phyloP scores from a whole-genome alignment of 768 basidiomycete genomes.

The Mycena venus region DNA sequence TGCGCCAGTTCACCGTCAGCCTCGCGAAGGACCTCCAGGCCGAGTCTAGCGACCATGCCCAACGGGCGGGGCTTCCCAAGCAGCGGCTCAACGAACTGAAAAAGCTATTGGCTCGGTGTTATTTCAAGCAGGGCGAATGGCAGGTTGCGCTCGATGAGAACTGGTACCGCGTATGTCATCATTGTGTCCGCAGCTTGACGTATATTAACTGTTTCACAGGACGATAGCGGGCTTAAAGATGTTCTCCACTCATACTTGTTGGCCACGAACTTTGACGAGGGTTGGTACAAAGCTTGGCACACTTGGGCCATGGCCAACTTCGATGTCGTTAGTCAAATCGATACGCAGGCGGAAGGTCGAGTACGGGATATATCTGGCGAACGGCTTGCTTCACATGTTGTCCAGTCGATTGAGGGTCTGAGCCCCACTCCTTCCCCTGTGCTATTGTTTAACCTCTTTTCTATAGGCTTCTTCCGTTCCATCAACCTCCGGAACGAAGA shows the following conservation, averaged over 20 bases:
- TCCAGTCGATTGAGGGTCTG: slow-evolving; percentile 88
- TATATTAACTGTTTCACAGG: slow-evolving; percentile 23
- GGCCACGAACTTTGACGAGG: slow-evolving; percentile 90
- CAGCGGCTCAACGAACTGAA: slow-evolving; percentile 78
- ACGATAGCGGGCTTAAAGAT: slow-evolving; percentile 76
- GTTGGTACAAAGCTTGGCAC: slow-evolving; percentile 99
- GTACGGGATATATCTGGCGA: slow-evolving; percentile 70
- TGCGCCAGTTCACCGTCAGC: slow-evolving; percentile 84
- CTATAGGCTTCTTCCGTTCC: slow-evolving; percentile 93
- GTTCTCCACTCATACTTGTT: slow-evolving; percentile 88
- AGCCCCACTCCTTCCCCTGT: slow-evolving; percentile 39
- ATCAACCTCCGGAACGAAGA: slow-evolving; percentile 92
- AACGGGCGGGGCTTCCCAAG: slow-evolving; percentile 68
- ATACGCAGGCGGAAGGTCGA: slow-evolving; percentile 70
- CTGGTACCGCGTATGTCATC: slow-evolving; percentile 77
- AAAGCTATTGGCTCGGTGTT: slow-evolving; percentile 91
- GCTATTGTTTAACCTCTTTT: background rate
- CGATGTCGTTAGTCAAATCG: slow-evolving; percentile 89
- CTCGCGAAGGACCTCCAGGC: slow-evolving; percentile 83
- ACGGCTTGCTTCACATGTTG: slow-evolving; percentile 85
- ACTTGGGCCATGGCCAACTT: slow-evolving; percentile 98
- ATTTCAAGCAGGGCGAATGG: slow-evolving; percentile 98
- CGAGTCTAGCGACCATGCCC: slow-evolving; percentile 64
- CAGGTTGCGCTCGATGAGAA: slow-evolving; percentile 83
- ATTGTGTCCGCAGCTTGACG: background rate